Evolutionary conservation across 306 rosid genomes (phyloP), one percentile per base, ranked within the genome.

Genomic region (Pterocarpus santalinus): DNA sequence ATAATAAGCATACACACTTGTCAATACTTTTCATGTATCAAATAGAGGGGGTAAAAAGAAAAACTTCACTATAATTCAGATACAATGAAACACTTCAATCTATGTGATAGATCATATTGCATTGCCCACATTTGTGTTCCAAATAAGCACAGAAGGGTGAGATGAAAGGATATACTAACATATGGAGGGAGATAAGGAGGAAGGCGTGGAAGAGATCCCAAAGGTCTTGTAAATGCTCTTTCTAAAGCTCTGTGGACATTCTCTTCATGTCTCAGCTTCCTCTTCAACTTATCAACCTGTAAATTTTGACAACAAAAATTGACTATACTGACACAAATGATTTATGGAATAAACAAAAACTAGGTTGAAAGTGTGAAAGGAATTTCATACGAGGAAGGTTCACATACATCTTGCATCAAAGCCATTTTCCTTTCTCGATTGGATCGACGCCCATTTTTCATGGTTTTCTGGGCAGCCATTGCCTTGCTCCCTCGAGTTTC

Each of bases 121-220:
- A 71, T 58, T 61, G 46, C 15, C 33, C 61, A 69, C 12, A 35
- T 79, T 32, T 60, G 62, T 38, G 76, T 71, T 60, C 61, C 35
- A 69, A 15, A 1, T 2, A 38, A 33, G 53, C 43, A n/a, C 1
- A 33, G 43, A 79, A 51, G 64, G 38, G 46, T 69, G 69, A 30
- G 44, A 22, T 12, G 64, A 74, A 60, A 36, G 81, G 69, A 68
- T 41, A 22, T 13, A 75, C 97, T 86, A 61, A 95, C 98, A 85
- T 85, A 63, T 61, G 95, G 92, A 87, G 99, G 99, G 60, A 95
- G 97, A 91, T 91, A 95, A 12, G 99, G 97, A 78, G 99, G 99
- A 74, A 95, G 95, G 76, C 97, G 97, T 83, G 99, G 99, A 47
- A 95, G 88, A 75, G 97, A 92, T 78, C 99, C 99, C 55, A 95